Base-by-base conservation (phyloP, 148 eudicot species). In the Mesembryanthemum crystallinum region DNA sequence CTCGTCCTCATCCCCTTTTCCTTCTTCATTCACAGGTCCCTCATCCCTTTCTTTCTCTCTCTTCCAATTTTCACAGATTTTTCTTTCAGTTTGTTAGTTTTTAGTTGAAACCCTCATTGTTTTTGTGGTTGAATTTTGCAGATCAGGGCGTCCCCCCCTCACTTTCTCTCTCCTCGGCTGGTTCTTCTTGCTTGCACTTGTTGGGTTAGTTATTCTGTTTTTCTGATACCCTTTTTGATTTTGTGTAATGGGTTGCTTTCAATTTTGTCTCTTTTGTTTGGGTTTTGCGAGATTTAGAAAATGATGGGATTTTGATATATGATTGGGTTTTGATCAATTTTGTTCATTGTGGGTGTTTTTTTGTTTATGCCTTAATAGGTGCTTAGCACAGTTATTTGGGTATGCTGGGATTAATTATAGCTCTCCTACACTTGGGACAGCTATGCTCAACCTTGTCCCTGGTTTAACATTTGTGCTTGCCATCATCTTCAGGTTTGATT, bases 391-490 rank as follows among this genome's bases (percentile, higher is more conserved):
- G 78, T 35, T 92, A 64, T 76, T 84, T 60, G 94, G 92, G 59
- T 88, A 84, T 75, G 74, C 85, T 63, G 97, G 94, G 47, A 69
- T 87, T 39, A 59, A 78, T 62, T 92, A 78, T 64, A 83, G 85
- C 67, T 89, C 94, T 67, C 85, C 97, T 9, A 82, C 92, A 24
- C 89, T 90, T 64, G 89, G 78, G 10, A 69, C 92, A 13, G 85
- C 94, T 35, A 84, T 92, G 87, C 80, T 92, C 75, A 90, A 90
- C 79, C 92, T 92, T 79, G 59, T 90, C 66, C 97, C 97, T 2
- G 97, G 91, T 49, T 88, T 90, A 62, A 92, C 97, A 32, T 90
- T 92, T 84, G 35, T 88, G 64, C 87, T 92, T 67, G 94, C 97
- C 37, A 76, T 90, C 76, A 73, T 87, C 69, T 82, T 87, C 77